phyloP scores from a whole-genome alignment of 2,329 filamentous ascomycete genomes.

The Triangularia verruculosa region DNA sequence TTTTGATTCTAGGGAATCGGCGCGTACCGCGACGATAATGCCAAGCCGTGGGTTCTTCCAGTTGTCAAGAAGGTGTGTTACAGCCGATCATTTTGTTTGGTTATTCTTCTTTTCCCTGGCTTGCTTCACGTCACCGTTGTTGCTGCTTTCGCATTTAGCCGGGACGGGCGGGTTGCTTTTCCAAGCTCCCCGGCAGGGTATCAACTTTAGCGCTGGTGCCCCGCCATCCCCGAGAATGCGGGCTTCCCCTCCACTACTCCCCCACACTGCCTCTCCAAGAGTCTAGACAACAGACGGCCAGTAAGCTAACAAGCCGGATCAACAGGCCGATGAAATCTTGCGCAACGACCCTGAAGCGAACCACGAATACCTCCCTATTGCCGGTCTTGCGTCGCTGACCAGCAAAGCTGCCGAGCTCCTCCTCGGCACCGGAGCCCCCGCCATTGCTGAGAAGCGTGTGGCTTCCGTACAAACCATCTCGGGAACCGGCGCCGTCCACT shows the following conservation, averaged over 20 bases:
- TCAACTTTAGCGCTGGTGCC: constrained; percentile 8
- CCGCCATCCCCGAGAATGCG: constrained; percentile 13
- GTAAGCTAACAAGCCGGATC: constrained; percentile 4
- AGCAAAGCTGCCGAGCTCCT: constrained; percentile 88
- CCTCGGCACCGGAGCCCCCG: constrained; percentile 74
- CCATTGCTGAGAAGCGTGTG: constrained; percentile 77
- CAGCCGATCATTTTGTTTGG: background rate
- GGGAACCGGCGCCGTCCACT: constrained; percentile 90
- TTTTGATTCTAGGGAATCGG: constrained; percentile 61
- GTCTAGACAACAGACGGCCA: constrained; percentile 5
- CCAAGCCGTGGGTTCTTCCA: constrained; percentile 95
- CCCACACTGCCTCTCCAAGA: constrained; percentile 10
- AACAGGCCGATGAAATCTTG: constrained; percentile 83
- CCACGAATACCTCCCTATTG: constrained; percentile 98
- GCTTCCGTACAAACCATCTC: constrained; percentile 92
- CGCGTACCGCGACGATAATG: constrained; percentile 90
- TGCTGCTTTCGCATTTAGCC: constrained; percentile 6
- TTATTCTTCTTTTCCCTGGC: background rate
- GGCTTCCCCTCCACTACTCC: constrained; percentile 3
- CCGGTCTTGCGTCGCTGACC: constrained; percentile 81
- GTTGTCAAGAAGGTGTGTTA: constrained; percentile 85
- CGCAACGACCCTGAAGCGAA: constrained; percentile 86
- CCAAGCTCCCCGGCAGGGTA: constrained; percentile 4
- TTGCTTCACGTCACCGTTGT: background rate
- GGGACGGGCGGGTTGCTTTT: constrained; percentile 2